Evolutionary conservation across 2,329 filamentous ascomycete species (phyloP).

Genomic region (Paecilomyces fulvus): DNA sequence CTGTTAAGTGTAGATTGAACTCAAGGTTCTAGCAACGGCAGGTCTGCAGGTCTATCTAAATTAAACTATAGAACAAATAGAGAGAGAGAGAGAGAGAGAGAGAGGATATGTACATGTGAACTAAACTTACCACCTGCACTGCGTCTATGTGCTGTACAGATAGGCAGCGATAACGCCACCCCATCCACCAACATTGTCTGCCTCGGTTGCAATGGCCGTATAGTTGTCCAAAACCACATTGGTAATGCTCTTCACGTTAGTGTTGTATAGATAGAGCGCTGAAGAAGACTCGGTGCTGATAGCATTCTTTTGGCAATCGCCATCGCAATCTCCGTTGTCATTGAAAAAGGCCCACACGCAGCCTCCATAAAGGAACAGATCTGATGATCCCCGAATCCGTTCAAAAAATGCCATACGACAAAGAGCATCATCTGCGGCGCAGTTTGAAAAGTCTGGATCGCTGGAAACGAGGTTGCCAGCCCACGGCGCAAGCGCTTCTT

Average conservation of each 20-base stretch:
- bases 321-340: constrained; percentile 21
- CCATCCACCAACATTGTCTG: constrained; percentile 25
- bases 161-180: constrained; percentile 26
- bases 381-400: constrained; percentile 18
- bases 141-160: constrained; percentile 5
- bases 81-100: neutral
- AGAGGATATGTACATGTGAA: neutral
- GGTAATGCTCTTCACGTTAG: constrained; percentile 17
- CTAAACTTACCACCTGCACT: neutral
- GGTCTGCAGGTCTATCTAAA: neutral
- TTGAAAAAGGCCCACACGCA: constrained; percentile 36
- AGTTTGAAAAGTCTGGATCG: constrained; percentile 21
- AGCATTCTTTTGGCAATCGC: constrained; percentile 31
- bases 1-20: neutral
- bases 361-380: constrained; percentile 31
- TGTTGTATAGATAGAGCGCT: constrained; percentile 20
- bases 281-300: constrained; percentile 18
- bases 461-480: constrained; percentile 10
- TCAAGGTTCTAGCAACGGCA: neutral
- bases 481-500: constrained; percentile 23
- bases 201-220: constrained; percentile 15
- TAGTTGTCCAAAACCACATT: constrained; percentile 21
- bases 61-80: too few species aligned
- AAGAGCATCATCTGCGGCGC: constrained; percentile 17
- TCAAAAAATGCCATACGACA: constrained; percentile 30